Evolutionary conservation across 1,284 basidiomycete species (phyloP).

Genomic region (Cryptococcus floricola): DNA sequence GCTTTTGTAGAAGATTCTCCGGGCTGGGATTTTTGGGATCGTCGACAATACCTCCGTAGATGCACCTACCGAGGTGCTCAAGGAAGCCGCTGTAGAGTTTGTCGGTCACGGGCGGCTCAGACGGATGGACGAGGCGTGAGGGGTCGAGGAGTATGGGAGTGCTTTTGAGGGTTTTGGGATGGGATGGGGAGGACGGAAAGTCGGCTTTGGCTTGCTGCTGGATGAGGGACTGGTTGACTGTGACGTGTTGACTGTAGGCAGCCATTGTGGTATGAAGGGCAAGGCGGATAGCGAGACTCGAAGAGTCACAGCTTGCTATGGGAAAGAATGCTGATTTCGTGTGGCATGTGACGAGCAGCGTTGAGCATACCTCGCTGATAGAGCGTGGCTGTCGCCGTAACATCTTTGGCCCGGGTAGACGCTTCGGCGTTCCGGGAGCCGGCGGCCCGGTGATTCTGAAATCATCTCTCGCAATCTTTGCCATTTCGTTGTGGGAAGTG

Average conservation of each 20-base stretch:
- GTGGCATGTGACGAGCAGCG: no score
- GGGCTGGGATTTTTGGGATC: slow-evolving; percentile 50
- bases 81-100: slow-evolving; percentile 60
- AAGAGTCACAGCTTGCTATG: no score
- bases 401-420: neutral
- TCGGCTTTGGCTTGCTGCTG: neutral
- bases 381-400: no score
- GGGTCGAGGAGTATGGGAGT: slow-evolving; percentile 23
- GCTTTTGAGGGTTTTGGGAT: slow-evolving; percentile 20
- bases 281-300: no score
- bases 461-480: no score
- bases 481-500: no score
- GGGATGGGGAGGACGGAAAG: slow-evolving; percentile 13
- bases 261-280: slow-evolving; percentile 16
- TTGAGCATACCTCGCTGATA: no score
- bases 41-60: slow-evolving; percentile 60
- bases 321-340: no score
- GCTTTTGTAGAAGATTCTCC: slow-evolving; percentile 32
- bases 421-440: no score
- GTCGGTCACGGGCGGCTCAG: slow-evolving; percentile 22
- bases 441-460: no score
- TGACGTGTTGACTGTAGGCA: slow-evolving; percentile 22
- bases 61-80: slow-evolving; percentile 60
- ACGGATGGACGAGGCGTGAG: slow-evolving; percentile 18
- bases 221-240: slow-evolving; percentile 13